Base-by-base conservation (phyloP, 1,284 basidiomycete genomes). In the Lentinus polychrous region DNA sequence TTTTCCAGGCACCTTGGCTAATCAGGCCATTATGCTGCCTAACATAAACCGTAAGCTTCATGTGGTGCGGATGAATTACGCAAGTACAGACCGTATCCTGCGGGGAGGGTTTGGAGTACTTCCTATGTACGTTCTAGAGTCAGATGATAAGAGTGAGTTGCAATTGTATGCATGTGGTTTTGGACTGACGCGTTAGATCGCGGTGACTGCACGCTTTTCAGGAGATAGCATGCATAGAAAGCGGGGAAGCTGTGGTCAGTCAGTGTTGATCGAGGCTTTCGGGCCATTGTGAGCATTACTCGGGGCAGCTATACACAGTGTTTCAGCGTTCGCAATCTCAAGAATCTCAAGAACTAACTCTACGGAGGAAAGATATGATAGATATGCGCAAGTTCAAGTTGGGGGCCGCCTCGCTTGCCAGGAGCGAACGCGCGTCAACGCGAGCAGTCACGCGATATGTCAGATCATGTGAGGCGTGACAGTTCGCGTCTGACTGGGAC, bases 181-280 rank as follows among this genome's bases (percentile, higher is more conserved):
- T 17, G 43, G 38, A 31, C 33, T 32, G 36, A 89, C 69, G 83
- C 79, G 43, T 75, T 78, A 0, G 81, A 75, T 18, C 68, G 67
- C 0, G 75, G 72, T 0, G 73, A 77, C 17, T 79, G 71, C 3
- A 78, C 62, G 1, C 86, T 90, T 56, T 86, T 84, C 10, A 95
- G 72, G 0, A 94, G 75, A 64, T 95, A 95, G 66, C 91, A 94
- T 1, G 88, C 88, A 62, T 95, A 95, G 64, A 94, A 91, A 0
- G 78, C 65, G 1, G 91, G 88, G 53, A 86, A 81, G 1, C 67
- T 63, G 60, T 90, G 87, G 27, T 76, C 71, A 8, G 63, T 57
- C 15, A 76, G 54, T 8, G 73, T 70, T 1, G 76, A 74, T 34
- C 67, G 56, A 5, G 54, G 46, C 12, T 52, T 52, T 2, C 51